A percentile compares a stretch with the other conserved stretches of the same genome.
phyloP scores from a whole-genome alignment of 1,284 basidiomycete genomes.

The Abortiporus biennis region DNA sequence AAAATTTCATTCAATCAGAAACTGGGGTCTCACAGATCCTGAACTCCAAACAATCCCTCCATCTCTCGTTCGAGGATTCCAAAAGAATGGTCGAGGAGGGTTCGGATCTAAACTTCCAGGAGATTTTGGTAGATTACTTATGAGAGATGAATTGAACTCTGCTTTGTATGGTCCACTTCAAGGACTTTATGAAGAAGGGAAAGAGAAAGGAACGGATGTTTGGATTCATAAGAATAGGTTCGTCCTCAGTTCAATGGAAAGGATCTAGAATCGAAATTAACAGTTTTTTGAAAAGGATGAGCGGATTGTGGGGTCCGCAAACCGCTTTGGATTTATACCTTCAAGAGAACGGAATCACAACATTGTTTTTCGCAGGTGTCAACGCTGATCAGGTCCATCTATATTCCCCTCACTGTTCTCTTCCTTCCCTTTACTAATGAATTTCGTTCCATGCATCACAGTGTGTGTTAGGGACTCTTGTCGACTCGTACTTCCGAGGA shows the following conservation, averaged over 20 bases:
- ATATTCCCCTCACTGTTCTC: neutral
- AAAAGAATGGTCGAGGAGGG: constrained; percentile 42
- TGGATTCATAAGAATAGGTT: constrained; percentile 73
- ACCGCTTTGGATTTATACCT: constrained; percentile 55
- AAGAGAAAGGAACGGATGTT: constrained; percentile 49
- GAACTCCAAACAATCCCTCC: constrained; percentile 60
- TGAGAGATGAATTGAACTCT: constrained; percentile 50
- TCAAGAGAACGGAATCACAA: constrained; percentile 55
- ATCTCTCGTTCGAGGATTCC: constrained; percentile 43
- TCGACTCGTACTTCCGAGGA: constrained; percentile 58
- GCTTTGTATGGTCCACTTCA: constrained; percentile 60
- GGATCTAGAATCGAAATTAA: neutral
- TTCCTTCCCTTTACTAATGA: neutral
- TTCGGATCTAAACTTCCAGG: constrained; percentile 53
- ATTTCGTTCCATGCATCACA: constrained; percentile 16
- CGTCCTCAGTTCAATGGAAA: constrained; percentile 12
- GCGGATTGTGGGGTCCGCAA: constrained; percentile 60
- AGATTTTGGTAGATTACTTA: constrained; percentile 51
- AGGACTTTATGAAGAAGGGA: constrained; percentile 44
- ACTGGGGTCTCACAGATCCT: constrained; percentile 63
- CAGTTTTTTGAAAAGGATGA: constrained; percentile 41
- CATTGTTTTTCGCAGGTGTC: constrained; percentile 58
- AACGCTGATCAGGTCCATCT: constrained; percentile 56
- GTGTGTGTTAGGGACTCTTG: constrained; percentile 62
- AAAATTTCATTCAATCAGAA: constrained; percentile 34